A percentile compares a stretch with the other conserved stretches of the same genome.
Conservation (phyloP, 2,329 filamentous ascomycete species). For the Phaeoacremonium minimum region DNA sequence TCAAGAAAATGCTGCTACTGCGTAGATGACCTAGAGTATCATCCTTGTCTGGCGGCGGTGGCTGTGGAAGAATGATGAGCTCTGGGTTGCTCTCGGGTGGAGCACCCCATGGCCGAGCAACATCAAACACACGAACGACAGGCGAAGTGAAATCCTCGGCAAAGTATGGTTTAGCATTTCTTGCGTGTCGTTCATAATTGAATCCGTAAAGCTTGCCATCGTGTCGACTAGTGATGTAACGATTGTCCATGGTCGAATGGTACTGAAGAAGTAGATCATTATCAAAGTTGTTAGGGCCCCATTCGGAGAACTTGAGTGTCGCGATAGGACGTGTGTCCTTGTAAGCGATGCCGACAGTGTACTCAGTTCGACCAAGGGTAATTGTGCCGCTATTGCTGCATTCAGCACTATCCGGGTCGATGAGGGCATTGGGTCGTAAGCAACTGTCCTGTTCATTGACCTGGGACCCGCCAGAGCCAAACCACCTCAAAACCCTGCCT, state of each 20-base stretch:
- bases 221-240: conserved; percentile 82
- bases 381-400: conserved; percentile 78
- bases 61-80: conserved; percentile 82
- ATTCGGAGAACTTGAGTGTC: conserved; percentile 89
- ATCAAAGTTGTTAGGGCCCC: conserved; percentile 89
- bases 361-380: conserved; percentile 82
- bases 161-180: conserved; percentile 55
- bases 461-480: conserved; percentile 68
- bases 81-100: conserved; percentile 62
- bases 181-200: conserved; percentile 56
- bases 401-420: conserved; percentile 65
- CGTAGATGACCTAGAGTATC: conserved; percentile 47
- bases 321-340: conserved; percentile 72
- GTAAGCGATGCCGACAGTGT: conserved; percentile 81
- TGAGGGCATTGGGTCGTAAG: conserved; percentile 61
- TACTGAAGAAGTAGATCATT: conserved; percentile 84
- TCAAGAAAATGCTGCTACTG: conserved; percentile 72
- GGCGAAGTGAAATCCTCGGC: conserved; percentile 68
- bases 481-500: conserved; percentile 77
- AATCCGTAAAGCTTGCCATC: conserved; percentile 82
- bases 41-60: conserved; percentile 57
- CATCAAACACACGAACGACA: conserved; percentile 84
- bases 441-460: conserved; percentile 72
- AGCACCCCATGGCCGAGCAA: conserved; percentile 70
- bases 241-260: conserved; percentile 72